These are phyloP conservation scores for Aspergillus aculeatus DNA, from an alignment of 2,329 filamentous ascomycete species.

Conservation along the genomic window DNA sequence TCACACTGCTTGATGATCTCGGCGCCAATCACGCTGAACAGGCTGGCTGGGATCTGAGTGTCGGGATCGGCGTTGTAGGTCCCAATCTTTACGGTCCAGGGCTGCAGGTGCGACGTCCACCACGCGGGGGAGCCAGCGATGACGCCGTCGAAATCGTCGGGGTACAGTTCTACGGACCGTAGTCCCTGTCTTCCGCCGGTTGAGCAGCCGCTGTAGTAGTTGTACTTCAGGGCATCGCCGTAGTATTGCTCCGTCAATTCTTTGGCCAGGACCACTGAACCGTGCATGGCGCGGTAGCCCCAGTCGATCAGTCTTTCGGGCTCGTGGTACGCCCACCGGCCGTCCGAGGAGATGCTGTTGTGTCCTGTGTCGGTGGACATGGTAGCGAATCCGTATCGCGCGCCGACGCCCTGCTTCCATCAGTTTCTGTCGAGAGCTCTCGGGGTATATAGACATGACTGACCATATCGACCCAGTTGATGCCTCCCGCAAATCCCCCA, in stretches of 20 bases:
- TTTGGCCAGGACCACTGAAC: constrained; percentile 50
- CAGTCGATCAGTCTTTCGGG: constrained; percentile 33
- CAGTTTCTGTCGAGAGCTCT: too few relatives aligned
- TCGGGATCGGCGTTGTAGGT: background rate
- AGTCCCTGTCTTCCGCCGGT: constrained; percentile 60
- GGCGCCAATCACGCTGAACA: background rate
- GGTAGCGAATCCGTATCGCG: background rate
- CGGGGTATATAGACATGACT: background rate
- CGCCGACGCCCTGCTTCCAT: background rate
- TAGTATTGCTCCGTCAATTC: constrained; percentile 51
- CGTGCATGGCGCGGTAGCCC: constrained; percentile 47
- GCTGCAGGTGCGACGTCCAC: constrained; percentile 40
- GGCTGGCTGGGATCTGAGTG: background rate
- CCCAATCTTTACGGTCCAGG: background rate
- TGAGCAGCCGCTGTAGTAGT: constrained; percentile 53
- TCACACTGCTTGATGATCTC: constrained; percentile 2
- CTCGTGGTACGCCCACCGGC: background rate
- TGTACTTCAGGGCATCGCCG: constrained; percentile 40
- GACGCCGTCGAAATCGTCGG: constrained; percentile 58
- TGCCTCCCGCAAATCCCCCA: background rate
- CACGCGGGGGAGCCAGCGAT: constrained; percentile 52
- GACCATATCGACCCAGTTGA: background rate
- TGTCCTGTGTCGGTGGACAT: background rate
- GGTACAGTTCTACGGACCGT: constrained; percentile 53
- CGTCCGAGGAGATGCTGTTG: background rate